These are phyloP conservation scores for Globisporangium camurandrum DNA, from an alignment of 352 stramenopile species.

Conservation along the genomic window DNA sequence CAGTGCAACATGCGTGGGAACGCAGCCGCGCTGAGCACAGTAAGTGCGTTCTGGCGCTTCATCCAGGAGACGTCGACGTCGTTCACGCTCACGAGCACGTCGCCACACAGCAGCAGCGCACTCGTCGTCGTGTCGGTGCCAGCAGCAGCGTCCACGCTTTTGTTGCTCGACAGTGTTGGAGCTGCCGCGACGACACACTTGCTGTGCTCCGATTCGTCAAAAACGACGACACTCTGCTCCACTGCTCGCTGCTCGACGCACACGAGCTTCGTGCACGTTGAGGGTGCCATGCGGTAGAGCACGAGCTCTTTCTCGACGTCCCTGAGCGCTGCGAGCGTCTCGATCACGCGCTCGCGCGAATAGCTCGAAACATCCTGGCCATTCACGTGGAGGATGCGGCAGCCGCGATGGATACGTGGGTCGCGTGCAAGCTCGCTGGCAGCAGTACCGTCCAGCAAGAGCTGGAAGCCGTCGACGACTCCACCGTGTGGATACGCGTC, in stretches of 20 bases:
- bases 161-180: neutral
- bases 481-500: constrained; percentile 30
- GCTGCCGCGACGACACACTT: constrained; percentile 25
- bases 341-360: constrained; percentile 28
- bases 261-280: constrained; percentile 20
- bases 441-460: constrained; percentile 26
- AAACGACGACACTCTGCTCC: constrained; percentile 18
- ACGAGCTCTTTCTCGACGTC: constrained; percentile 50
- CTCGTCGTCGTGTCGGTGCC: constrained; percentile 10
- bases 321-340: constrained; percentile 22
- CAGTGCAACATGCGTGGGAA: constrained; percentile 33
- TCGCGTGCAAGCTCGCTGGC: constrained; percentile 26
- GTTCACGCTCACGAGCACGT: constrained; percentile 44
- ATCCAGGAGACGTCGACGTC: constrained; percentile 28
- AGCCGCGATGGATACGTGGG: constrained; percentile 36
- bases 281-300: constrained; percentile 29
- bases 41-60: constrained; percentile 20
- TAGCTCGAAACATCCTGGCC: constrained; percentile 31
- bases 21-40: constrained; percentile 18
- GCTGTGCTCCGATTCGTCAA: constrained; percentile 28
- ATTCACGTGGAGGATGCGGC: constrained; percentile 51
- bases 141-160: too few relatives aligned
- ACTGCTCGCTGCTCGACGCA: constrained; percentile 15
- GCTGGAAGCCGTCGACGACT: constrained; percentile 43
- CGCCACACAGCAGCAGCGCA: constrained; percentile 16